These are phyloP conservation scores for Cladosporium sp. DNA, from an alignment of 2,329 filamentous ascomycete genomes.

Conservation along the genomic window DNA sequence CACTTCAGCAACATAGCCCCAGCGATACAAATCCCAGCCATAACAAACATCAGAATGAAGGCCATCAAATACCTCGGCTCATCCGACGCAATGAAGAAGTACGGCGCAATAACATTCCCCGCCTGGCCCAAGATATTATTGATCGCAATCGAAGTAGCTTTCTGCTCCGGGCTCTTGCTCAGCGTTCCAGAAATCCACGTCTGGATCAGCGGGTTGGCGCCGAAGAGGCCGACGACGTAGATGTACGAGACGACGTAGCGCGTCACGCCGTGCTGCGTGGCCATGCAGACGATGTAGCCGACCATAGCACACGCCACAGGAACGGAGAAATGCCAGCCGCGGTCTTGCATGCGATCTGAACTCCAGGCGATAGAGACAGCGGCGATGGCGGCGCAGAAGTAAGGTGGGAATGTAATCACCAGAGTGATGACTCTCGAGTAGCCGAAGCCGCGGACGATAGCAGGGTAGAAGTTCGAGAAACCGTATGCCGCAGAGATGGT, in stretches of 20 bases:
- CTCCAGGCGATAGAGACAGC: constrained; percentile 37
- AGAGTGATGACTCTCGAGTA: constrained; percentile 62
- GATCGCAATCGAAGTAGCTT: constrained; percentile 52
- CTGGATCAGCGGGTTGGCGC: constrained; percentile 41
- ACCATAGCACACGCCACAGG: constrained; percentile 4
- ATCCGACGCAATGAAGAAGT: constrained; percentile 9
- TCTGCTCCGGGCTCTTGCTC: constrained; percentile 46
- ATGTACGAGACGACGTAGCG: constrained; percentile 39
- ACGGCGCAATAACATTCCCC: constrained; percentile 12
- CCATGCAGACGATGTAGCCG: constrained; percentile 19
- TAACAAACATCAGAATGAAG: constrained; percentile 15
- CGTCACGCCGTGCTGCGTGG: constrained; percentile 8
- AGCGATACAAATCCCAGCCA: not conserved
- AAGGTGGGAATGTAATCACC: constrained; percentile 39
- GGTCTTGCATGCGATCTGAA: constrained; percentile 43
- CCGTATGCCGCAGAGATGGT: constrained; percentile 36
- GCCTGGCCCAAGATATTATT: constrained; percentile 43
- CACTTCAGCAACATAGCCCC: constrained; percentile 14
- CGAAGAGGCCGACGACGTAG: constrained; percentile 39
- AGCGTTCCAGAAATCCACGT: constrained; percentile 41
- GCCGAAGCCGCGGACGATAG: constrained; percentile 65
- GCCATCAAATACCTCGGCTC: constrained; percentile 17
- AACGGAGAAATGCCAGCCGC: constrained; percentile 39
- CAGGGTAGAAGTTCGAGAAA: constrained; percentile 40
- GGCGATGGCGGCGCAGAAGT: constrained; percentile 25